Evolutionary conservation across 495 filamentous ascomycete genomes (phyloP).

Genomic region (Penicillium maclennaniae): DNA sequence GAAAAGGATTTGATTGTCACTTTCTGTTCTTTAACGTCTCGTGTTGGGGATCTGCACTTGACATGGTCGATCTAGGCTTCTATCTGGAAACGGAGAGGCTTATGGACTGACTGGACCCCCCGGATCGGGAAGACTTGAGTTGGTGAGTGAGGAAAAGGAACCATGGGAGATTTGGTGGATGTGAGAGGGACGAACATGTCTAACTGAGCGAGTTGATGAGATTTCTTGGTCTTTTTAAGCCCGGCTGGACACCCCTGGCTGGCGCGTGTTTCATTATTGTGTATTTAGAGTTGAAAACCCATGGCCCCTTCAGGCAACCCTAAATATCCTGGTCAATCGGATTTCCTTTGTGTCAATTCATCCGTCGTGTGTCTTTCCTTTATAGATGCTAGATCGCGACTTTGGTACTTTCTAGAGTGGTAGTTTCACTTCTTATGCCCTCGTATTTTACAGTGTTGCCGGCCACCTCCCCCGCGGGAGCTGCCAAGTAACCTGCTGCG

Average conservation of each 20-base stretch:
- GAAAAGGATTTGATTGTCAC: slow-evolving; percentile 33
- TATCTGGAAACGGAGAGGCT: slow-evolving; percentile 2
- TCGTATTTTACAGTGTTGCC: no score
- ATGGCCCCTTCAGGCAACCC: slow-evolving; percentile 23
- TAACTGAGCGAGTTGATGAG: slow-evolving; percentile 24
- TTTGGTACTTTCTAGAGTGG: no score
- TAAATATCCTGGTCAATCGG: slow-evolving; percentile 33
- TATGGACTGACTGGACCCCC: neutral
- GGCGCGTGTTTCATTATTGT: slow-evolving; percentile 49
- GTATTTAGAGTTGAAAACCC: slow-evolving; percentile 46
- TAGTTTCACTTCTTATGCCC: no score
- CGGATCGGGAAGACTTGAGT: neutral
- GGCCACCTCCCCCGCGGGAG: no score
- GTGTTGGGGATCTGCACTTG: neutral
- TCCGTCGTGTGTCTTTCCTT: neutral
- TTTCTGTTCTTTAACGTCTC: neutral
- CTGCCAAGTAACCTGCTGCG: no score
- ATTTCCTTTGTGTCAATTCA: slow-evolving; percentile 32
- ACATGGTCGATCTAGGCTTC: neutral
- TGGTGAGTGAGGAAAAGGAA: neutral
- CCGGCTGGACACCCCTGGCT: slow-evolving; percentile 26
- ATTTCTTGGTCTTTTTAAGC: slow-evolving; percentile 23
- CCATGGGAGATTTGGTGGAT: neutral
- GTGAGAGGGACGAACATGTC: slow-evolving; percentile 4
- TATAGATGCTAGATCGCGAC: neutral